Base-by-base conservation (phyloP, 805 yeast species). In the Ogataea philodendri region DNA sequence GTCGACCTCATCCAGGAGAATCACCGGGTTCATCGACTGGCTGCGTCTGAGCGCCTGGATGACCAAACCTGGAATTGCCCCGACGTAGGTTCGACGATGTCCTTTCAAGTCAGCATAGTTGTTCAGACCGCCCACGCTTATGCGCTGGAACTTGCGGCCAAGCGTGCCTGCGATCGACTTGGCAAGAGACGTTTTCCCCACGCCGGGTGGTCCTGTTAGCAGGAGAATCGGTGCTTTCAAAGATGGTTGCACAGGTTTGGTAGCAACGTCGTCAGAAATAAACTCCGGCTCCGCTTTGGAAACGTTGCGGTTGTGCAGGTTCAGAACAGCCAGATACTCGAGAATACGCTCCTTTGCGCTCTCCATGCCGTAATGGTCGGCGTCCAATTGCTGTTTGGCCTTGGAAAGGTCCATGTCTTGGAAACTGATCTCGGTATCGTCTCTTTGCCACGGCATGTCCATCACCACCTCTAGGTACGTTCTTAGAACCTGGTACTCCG, bases 191-290 rank as follows among this genome's bases (percentile, higher is more conserved):
- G 96, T 87, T 57, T 87, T 87, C 18, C 96, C 96, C 9, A 86
- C 93, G 22, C 96, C 96, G 0, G 96, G 96, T 8, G 96, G 96
- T 1, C 96, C 96, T 5, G 85, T 86, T 39, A 87, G 69, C 59
- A 87, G 67, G 26, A 87, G 59, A 27, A 87, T 86, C 5, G 96
- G 96, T 1, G 94, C 74, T 51, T 54, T 59, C 4, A 49, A 17
- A 15, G 11, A 18, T 9, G 17, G 22, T 5, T 25, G 24, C n/a
- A n/a, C 15, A 5, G 27, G 9, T 5, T 9, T 10, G 16, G 8
- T 7, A 9, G 9, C 20, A 7, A 6, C 6, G 8, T 30, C 29
- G 3, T 35, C 44, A 14, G 39, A 10, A 3, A 33, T 37, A 36
- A 35, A 35, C 8, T 32, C 38, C 4, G 40, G 28, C 20, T 28